Percentiles rank a stretch among this genome's conserved stretches.
These are phyloP conservation scores for Melanomma pulvis-pyrius DNA, from an alignment of 495 filamentous ascomycete genomes.

Conservation along the genomic window DNA sequence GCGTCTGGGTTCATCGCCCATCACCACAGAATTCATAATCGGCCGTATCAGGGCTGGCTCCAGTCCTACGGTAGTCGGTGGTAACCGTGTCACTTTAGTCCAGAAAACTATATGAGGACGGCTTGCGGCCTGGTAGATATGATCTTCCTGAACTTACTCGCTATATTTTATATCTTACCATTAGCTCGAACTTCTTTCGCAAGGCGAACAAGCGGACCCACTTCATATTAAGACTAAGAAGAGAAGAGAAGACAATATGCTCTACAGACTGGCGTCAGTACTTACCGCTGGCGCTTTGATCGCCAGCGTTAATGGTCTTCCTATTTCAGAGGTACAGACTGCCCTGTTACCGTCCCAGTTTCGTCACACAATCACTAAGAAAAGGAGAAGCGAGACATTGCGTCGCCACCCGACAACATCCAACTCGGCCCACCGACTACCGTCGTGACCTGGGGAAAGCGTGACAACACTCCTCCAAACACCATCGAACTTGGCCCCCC, in stretches of 20 bases:
- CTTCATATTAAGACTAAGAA: slow-evolving; percentile 7
- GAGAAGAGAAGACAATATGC: slow-evolving; percentile 17
- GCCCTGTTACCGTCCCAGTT: not conserved
- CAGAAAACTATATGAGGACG: slow-evolving; percentile 35
- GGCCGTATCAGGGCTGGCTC: slow-evolving; percentile 2
- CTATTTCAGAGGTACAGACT: slow-evolving; percentile 10
- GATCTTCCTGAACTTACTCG: slow-evolving; percentile 5
- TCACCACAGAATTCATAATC: not conserved
- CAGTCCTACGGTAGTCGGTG: slow-evolving; percentile 7
- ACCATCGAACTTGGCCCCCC: slow-evolving; percentile 5
- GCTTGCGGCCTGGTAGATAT: slow-evolving; percentile 1
- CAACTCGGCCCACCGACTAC: slow-evolving; percentile 17
- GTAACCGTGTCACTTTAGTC: slow-evolving; percentile 24
- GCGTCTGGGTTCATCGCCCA: slow-evolving; percentile 20
- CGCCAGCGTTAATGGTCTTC: slow-evolving; percentile 21
- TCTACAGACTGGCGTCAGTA: slow-evolving; percentile 18
- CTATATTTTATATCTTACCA: slow-evolving; percentile 16
- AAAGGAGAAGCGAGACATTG: not conserved
- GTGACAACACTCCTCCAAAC: not conserved
- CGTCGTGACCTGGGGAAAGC: slow-evolving; percentile 25
- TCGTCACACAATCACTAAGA: not conserved
- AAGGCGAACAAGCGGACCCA: not conserved
- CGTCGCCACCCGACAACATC: slow-evolving; percentile 16
- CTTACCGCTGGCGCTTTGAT: slow-evolving; percentile 30
- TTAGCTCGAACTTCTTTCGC: not conserved